Conservation (phyloP, 192 early-diverging fungal species). For the Linnemannia exigua region DNA sequence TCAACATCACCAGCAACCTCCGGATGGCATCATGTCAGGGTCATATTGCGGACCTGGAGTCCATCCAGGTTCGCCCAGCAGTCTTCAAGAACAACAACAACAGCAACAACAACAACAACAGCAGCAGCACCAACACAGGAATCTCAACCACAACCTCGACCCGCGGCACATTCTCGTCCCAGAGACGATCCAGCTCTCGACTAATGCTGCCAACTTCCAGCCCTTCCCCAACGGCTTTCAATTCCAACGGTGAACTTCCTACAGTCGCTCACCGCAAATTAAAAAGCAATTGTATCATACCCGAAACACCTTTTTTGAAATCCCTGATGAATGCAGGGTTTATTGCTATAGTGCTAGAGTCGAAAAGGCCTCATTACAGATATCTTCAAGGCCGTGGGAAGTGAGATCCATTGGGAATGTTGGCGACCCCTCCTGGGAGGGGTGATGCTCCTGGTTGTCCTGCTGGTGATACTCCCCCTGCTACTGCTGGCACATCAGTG, state of each 20-base stretch:
- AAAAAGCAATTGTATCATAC: background rate
- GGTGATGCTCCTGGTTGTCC: background rate
- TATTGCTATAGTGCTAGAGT: background rate
- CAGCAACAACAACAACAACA: background rate
- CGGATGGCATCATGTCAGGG: background rate
- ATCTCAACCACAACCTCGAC: background rate
- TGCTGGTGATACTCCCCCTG: background rate
- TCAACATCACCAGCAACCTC: background rate
- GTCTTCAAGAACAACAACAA: background rate
- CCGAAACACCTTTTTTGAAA: no score
- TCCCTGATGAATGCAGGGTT: no score
- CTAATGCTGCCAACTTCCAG: slow-evolving; percentile 39
- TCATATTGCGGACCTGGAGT: background rate
- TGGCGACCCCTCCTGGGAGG: background rate
- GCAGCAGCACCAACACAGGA: background rate
- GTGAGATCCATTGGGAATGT: background rate
- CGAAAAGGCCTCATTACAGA: background rate
- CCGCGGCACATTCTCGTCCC: slow-evolving; percentile 29
- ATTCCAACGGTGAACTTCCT: slow-evolving; percentile 22
- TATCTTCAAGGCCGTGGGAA: background rate
- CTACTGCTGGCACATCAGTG: background rate
- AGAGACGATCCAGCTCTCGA: slow-evolving; percentile 48
- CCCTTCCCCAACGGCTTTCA: slow-evolving; percentile 43
- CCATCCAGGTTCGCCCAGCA: background rate
- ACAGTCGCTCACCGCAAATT: background rate